Percentiles rank a stretch among this genome's conserved stretches.
Evolutionary conservation across 179 eudicot species (phyloP).

Genomic region (Pouteria campechiana): DNA sequence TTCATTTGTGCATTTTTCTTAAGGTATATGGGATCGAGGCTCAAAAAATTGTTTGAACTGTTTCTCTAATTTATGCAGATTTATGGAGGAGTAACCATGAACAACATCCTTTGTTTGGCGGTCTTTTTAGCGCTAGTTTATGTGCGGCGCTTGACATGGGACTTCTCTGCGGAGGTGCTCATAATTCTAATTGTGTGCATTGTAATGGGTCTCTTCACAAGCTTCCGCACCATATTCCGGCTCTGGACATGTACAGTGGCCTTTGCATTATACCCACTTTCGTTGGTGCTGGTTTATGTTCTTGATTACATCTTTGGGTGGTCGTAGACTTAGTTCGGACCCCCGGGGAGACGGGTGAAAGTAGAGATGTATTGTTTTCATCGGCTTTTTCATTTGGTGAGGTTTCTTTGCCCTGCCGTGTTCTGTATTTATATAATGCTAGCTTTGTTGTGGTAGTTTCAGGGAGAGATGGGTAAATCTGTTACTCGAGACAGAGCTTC

Average conservation of each 20-base stretch:
- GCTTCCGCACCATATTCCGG: constrained; percentile 76
- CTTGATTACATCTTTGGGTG: constrained; percentile 61
- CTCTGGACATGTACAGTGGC: constrained; percentile 71
- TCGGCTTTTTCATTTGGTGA: no score
- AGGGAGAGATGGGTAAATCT: no score
- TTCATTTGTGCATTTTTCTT: no score
- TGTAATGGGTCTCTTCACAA: constrained; percentile 64
- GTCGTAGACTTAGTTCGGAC: constrained; percentile 22
- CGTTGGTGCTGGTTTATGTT: constrained; percentile 66
- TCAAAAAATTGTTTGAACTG: no score
- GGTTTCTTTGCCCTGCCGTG: no score
- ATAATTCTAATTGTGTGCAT: constrained; percentile 67
- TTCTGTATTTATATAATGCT: no score
- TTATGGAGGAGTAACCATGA: constrained; percentile 91
- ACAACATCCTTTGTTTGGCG: constrained; percentile 71
- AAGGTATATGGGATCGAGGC: no score
- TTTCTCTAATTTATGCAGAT: constrained; percentile 31
- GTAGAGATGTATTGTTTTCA: no score
- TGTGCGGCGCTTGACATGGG: constrained; percentile 70
- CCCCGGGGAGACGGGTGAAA: no score
- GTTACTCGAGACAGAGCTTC: no score
- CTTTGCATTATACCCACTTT: constrained; percentile 66
- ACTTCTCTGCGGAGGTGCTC: constrained; percentile 86
- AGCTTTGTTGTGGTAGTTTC: no score
- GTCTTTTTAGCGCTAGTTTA: constrained; percentile 82